phyloP scores from a whole-genome alignment of 2,329 filamentous ascomycete genomes.

The Nemania abortiva region DNA sequence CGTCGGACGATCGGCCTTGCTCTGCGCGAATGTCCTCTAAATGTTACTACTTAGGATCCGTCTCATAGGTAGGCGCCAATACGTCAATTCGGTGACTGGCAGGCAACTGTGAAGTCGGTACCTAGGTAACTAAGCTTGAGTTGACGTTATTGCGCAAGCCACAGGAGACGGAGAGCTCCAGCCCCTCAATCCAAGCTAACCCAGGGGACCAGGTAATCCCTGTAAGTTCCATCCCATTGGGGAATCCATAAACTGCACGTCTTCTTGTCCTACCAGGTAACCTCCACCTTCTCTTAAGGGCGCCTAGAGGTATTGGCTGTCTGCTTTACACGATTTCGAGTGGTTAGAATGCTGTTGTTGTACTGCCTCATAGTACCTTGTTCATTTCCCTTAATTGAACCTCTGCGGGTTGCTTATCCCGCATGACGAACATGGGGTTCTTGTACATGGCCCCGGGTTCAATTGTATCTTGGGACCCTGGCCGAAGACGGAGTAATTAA shows the following conservation, averaged over 20 bases:
- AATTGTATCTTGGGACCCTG: not conserved
- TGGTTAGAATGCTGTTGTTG: not conserved
- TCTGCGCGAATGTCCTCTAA: not conserved
- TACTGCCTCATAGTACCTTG: not conserved
- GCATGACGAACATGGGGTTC: not conserved
- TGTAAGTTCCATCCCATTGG: conserved; percentile 7
- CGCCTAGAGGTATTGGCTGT: not conserved
- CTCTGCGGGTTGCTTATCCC: not conserved
- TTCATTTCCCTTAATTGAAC: not conserved
- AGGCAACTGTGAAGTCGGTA: not conserved
- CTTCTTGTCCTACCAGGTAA: not conserved
- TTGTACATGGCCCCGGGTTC: not conserved
- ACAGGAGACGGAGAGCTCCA: conserved; percentile 30
- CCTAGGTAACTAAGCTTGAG: conserved; percentile 10
- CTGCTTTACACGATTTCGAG: not conserved
- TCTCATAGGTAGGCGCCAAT: not conserved
- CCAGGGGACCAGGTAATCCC: conserved; percentile 1
- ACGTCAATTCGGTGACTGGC: not conserved
- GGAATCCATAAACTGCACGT: not conserved
- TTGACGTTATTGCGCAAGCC: conserved; percentile 37
- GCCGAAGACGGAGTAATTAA: conserved; percentile 38
- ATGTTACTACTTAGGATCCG: not conserved
- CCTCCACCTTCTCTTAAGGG: not conserved
- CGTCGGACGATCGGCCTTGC: not conserved
- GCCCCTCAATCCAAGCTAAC: conserved; percentile 26